A percentile compares a stretch with the other conserved stretches of the same genome.
Evolutionary conservation across 306 rosid species (phyloP).

Genomic region (Prunus campanulata): DNA sequence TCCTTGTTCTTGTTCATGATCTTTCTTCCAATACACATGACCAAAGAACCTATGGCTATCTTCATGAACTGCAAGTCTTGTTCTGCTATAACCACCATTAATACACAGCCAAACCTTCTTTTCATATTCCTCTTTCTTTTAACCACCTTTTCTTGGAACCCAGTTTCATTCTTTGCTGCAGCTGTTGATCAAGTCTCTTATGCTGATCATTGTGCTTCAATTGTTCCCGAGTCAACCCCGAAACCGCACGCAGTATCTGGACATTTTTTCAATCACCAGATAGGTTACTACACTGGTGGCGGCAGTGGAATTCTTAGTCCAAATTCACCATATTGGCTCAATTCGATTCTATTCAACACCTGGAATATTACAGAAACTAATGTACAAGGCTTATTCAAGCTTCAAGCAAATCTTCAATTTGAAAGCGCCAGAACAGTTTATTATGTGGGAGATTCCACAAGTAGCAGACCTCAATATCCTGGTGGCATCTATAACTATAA

Average conservation of each 20-base stretch:
- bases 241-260: background rate
- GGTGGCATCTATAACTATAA: no score
- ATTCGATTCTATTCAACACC: no score
- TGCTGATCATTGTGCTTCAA: conserved; percentile 38
- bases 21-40: no score
- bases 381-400: conserved; percentile 27
- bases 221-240: conserved; percentile 27
- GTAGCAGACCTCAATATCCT: no score
- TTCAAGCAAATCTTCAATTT: conserved; percentile 28
- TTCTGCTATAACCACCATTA: no score
- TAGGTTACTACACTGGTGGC: conserved; percentile 40
- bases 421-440: background rate
- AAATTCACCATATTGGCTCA: no score
- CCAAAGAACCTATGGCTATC: no score
- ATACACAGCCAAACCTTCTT: no score
- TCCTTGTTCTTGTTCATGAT: no score
- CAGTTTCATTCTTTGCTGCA: background rate
- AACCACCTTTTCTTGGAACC: no score
- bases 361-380: conserved; percentile 18
- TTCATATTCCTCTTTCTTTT: no score
- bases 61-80: no score
- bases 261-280: background rate
- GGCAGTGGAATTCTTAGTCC: background rate
- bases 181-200: conserved; percentile 16
- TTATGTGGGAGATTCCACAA: background rate